Conservation (phyloP, 2,329 filamentous ascomycete genomes). For the Ophiostoma australiae region DNA sequence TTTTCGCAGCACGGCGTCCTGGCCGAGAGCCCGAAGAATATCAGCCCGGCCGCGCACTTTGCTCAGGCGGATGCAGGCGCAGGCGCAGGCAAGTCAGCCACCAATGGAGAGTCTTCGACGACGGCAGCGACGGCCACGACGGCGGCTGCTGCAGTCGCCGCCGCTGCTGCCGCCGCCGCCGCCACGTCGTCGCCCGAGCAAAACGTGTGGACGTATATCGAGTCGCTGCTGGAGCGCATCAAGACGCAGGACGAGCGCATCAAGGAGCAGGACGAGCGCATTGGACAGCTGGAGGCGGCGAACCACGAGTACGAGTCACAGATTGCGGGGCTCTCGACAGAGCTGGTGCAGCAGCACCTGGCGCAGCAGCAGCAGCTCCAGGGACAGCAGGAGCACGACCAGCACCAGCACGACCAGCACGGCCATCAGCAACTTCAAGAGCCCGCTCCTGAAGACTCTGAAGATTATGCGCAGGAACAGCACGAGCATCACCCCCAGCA, state of each 20-base stretch:
- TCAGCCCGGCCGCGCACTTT: conserved; percentile 52
- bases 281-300: conserved; percentile 38
- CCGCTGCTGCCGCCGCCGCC: conserved; percentile 42
- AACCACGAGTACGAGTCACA: conserved; percentile 39
- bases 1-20: conserved; percentile 71
- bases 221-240: conserved; percentile 60
- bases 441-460: not conserved
- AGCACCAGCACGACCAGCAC: not conserved
- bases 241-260: conserved; percentile 44
- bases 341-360: conserved; percentile 12
- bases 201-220: conserved; percentile 67
- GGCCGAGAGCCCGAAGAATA: conserved; percentile 81
- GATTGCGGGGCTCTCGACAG: conserved; percentile 35
- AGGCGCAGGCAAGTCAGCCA: not conserved
- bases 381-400: not conserved
- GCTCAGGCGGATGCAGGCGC: not conserved
- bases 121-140: conserved; percentile 35
- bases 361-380: not conserved
- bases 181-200: conserved; percentile 59
- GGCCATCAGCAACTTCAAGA: not conserved
- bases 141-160: not conserved
- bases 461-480: not conserved
- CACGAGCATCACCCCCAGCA: not conserved
- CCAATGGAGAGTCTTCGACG: not conserved
- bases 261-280: conserved; percentile 30